Conservation (phyloP, 192 early-diverging fungal genomes). For the Cetraspora pellucida region DNA sequence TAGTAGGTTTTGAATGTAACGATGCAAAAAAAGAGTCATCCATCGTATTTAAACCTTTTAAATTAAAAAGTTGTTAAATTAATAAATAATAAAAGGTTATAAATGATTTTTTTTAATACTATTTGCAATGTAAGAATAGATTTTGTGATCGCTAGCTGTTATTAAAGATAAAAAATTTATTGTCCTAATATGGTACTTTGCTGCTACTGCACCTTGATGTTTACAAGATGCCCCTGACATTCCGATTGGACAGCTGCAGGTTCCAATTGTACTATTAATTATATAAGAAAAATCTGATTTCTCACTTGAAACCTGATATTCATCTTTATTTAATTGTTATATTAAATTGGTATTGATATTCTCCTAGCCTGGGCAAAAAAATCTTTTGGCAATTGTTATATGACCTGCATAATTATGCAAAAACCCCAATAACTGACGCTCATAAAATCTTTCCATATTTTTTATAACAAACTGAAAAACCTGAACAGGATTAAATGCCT, state of each 20-base stretch:
- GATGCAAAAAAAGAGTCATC: neutral
- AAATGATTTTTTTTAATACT: neutral
- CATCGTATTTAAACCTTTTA: neutral
- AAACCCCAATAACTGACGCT: neutral
- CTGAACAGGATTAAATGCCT: conserved; percentile 3
- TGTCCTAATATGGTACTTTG: neutral
- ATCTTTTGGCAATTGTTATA: neutral
- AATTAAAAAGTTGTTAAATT: neutral
- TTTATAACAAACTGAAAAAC: conserved; percentile 3
- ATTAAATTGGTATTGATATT: neutral
- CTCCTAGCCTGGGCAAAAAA: neutral
- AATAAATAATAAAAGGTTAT: neutral
- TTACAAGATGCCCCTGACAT: conserved; percentile 2
- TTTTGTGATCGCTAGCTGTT: neutral
- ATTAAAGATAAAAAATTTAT: neutral
- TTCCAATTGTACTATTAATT: neutral
- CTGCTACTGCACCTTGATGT: neutral
- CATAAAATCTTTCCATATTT: neutral
- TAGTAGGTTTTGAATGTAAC: neutral
- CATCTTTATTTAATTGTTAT: neutral
- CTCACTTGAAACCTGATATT: neutral
- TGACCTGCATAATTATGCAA: neutral
- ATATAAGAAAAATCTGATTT: neutral
- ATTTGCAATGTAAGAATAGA: neutral
- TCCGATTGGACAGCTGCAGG: neutral